Evolutionary conservation across 2,329 filamentous ascomycete species (phyloP), one percentile per base, ranked within the genome.

Genomic region (Epichloe bromicola): DNA sequence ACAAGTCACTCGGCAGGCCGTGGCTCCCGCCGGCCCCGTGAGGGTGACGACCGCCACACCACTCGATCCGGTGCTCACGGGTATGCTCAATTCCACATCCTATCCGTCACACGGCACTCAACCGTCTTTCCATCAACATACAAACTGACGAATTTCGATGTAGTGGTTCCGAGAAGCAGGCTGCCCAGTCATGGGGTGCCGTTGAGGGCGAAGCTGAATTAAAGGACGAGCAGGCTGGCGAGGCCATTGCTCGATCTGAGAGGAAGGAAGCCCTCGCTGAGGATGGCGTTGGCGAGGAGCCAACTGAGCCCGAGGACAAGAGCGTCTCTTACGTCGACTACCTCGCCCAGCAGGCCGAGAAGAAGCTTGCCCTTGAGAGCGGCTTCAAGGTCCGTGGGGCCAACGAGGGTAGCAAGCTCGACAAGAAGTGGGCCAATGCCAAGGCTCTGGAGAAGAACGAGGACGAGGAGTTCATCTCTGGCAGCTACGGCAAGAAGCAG

Each of bases 361-460:
- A 90, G 80, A 90, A 88, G 75, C 72, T 80, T 58, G 79, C 80
- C 58, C 79, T 91, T 57, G 79, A 79, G 61, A 70, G 73, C 60
- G 61, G 58, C 50, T 78, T 83, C 63, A 79, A 87, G 64, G 78
- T 88, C 65, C 91, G 93, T 74, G 83, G 89, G 76, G 75, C 91
- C 70, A 96, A 97, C 77, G 90, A 96, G 76, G 90, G 90, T 65
- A 79, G 76, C 75, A 88, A 88, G 76, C 67, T 74, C 63, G 83
- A 89, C 77, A 91, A 93, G 81, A 93, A 96, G 80, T 95, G 90
- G 87, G 86, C 86, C 63, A 76, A 79, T 63, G 89, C 88, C 67
- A 94, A 90, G 76, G 66, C 77, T 53, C 73, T 86, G 52, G 67
- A 72, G 65, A 84, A 85, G 69, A 74, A 81, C 19, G 78, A 81